Base-by-base conservation (phyloP, 139 green algal genomes). In the Desmodesmus armatus region DNA sequence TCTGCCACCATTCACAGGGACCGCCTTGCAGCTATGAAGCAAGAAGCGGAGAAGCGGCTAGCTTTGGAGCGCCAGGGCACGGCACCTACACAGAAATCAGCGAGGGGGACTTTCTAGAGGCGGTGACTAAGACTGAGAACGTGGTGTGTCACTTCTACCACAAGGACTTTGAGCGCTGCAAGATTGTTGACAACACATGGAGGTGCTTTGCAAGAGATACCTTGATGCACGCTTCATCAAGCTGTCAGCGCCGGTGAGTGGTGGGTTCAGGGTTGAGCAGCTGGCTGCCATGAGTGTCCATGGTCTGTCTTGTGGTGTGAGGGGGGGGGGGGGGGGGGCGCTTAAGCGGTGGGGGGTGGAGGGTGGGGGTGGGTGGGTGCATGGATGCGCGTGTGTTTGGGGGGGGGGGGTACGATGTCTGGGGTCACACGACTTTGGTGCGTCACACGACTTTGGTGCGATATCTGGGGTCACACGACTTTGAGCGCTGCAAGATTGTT, bases 401-500 rank as follows among this genome's bases (percentile, higher is more conserved):
- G n/a, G n/a, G n/a, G n/a, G n/a, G n/a, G n/a, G n/a, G n/a, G n/a
- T n/a, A n/a, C n/a, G n/a, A n/a, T n/a, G n/a, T n/a, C n/a, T n/a
- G n/a, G n/a, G n/a, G n/a, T n/a, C n/a, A n/a, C n/a, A n/a, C n/a
- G n/a, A n/a, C n/a, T n/a, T n/a, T n/a, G n/a, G n/a, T n/a, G n/a
- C n/a, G n/a, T n/a, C n/a, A n/a, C n/a, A n/a, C n/a, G n/a, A n/a
- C n/a, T n/a, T n/a, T n/a, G n/a, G n/a, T n/a, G n/a, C n/a, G n/a
- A n/a, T n/a, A n/a, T n/a, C n/a, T n/a, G n/a, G n/a, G n/a, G n/a
- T n/a, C n/a, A n/a, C 77, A 87, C 25, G 96, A 98, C 67, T 99
- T 99, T 93, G 92, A 98, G 85, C 91, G 96, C 17, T 99, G 97
- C 92, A 98, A 97, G 91, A 95, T 99, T 71, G 93, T 99, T 85